Percentiles rank a stretch among this genome's conserved stretches.
These are phyloP conservation scores for Pseudopyricularia cyperi DNA, from an alignment of 2,329 filamentous ascomycete genomes.

Conservation along the genomic window DNA sequence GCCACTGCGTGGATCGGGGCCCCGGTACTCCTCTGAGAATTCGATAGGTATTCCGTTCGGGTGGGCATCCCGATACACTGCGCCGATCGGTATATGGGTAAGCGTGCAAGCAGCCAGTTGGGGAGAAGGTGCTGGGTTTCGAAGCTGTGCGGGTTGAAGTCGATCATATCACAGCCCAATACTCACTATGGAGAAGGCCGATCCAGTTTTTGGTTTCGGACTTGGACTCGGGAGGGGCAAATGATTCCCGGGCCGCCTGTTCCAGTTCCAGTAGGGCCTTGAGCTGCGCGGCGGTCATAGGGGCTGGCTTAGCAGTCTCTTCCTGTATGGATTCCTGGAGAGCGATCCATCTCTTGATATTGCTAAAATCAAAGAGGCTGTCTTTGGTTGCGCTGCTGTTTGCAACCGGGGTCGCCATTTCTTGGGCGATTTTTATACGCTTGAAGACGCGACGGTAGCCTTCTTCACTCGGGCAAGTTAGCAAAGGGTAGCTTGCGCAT, in stretches of 20 bases:
- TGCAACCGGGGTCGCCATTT: neutral
- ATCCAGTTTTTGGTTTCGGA: slow-evolving; percentile 23
- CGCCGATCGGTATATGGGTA: slow-evolving; percentile 14
- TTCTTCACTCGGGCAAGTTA: too few species aligned
- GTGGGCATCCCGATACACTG: slow-evolving; percentile 17
- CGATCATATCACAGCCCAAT: neutral
- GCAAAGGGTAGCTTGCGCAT: too few species aligned
- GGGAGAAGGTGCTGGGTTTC: neutral
- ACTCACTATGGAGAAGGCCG: slow-evolving; percentile 22
- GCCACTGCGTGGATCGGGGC: neutral
- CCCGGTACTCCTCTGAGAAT: slow-evolving; percentile 10
- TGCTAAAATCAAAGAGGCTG: neutral
- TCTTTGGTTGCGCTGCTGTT: neutral
- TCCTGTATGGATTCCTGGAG: slow-evolving; percentile 23
- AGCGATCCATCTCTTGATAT: slow-evolving; percentile 25
- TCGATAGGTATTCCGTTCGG: slow-evolving; percentile 5
- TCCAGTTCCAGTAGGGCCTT: slow-evolving; percentile 27
- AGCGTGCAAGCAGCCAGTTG: too few species aligned
- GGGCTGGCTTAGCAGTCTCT: slow-evolving; percentile 16
- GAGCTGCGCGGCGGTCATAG: slow-evolving; percentile 23
- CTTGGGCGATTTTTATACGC: neutral
- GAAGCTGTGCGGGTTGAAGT: too few species aligned
- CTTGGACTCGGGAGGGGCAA: slow-evolving; percentile 10
- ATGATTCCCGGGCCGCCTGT: slow-evolving; percentile 4
- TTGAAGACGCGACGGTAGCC: too few species aligned